Evolutionary conservation across 2,329 filamentous ascomycete genomes (phyloP).

Genomic region (Hymenoscyphus scutula): DNA sequence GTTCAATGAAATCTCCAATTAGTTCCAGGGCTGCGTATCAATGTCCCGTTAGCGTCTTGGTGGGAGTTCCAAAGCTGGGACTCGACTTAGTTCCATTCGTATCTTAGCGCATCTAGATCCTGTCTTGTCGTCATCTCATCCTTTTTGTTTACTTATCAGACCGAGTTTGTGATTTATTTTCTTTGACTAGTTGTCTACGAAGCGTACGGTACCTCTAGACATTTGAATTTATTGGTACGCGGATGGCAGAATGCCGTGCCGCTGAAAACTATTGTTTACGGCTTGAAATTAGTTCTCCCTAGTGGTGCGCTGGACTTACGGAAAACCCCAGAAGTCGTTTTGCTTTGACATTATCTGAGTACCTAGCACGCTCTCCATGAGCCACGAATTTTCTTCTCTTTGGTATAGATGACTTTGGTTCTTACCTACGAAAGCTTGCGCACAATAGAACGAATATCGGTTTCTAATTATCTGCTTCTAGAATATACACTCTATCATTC

Average conservation of each 20-base stretch:
- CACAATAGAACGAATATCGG: not conserved
- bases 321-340: not conserved
- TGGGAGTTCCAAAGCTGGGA: not conserved
- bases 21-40: not conserved
- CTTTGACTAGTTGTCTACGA: not conserved
- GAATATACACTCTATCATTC: not conserved
- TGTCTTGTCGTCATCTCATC: not conserved
- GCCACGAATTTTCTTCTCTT: not conserved
- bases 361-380: not conserved
- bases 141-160: not conserved
- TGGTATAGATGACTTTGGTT: not conserved
- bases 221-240: too few relatives aligned
- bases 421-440: not conserved
- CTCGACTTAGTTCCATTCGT: not conserved
- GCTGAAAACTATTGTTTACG: not conserved
- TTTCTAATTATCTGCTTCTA: not conserved
- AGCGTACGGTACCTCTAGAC: too few relatives aligned
- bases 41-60: not conserved
- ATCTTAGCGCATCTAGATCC: not conserved
- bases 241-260: not conserved
- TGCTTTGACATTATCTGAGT: not conserved
- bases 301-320: not conserved
- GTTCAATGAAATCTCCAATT: not conserved
- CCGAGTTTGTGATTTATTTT: not conserved
- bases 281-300: not conserved